phyloP scores from a whole-genome alignment of 2,329 filamentous ascomycete species.

The Knufia petricola region DNA sequence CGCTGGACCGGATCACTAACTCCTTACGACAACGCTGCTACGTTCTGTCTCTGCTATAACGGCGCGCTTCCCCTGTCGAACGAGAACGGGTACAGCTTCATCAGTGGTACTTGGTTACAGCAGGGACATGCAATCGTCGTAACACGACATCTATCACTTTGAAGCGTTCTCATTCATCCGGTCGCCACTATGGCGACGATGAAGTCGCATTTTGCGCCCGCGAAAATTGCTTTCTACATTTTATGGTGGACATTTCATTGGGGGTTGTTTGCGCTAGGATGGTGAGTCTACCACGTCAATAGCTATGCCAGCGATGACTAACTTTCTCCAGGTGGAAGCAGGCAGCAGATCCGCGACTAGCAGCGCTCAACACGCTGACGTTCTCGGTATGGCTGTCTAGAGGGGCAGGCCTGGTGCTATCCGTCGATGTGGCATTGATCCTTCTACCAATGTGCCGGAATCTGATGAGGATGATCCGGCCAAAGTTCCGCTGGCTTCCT shows the following conservation, averaged over 20 bases:
- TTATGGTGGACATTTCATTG: constrained; percentile 73
- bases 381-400: constrained; percentile 95
- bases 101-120: background rate
- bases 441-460: constrained; percentile 92
- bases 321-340: constrained; percentile 63
- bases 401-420: constrained; percentile 78
- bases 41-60: background rate
- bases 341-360: constrained; percentile 55
- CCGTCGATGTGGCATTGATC: constrained; percentile 77
- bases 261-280: constrained; percentile 72
- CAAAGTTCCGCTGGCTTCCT: constrained; percentile 77
- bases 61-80: background rate
- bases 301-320: constrained; percentile 16
- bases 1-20: background rate
- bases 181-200: constrained; percentile 16
- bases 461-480: constrained; percentile 70
- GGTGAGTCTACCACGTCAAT: constrained; percentile 46
- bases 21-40: background rate
- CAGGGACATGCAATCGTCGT: background rate
- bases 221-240: constrained; percentile 69
- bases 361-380: constrained; percentile 66
- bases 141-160: background rate
- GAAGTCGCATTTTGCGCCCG: constrained; percentile 19
- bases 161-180: background rate
- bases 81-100: background rate